Percentiles rank a stretch among this genome's conserved stretches.
Evolutionary conservation across 257 asterid genomes (phyloP).

Genomic region (Asclepias syriaca): DNA sequence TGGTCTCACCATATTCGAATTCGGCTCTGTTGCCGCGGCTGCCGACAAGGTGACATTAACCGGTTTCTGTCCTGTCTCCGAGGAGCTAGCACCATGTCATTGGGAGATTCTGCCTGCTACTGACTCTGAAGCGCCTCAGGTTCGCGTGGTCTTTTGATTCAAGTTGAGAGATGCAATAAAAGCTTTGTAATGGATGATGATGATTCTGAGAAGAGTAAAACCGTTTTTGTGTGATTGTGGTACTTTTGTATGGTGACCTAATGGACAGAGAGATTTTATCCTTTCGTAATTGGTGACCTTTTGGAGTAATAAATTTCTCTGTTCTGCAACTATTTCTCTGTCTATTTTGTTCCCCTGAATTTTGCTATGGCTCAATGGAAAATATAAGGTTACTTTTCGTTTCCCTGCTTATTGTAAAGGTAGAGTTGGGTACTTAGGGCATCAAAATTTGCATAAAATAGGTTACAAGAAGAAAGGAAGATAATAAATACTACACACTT

Average conservation of each 20-base stretch:
- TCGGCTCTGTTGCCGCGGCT: slow-evolving; percentile 74
- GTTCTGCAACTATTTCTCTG: neutral
- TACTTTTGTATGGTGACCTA: neutral
- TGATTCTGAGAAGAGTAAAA: neutral
- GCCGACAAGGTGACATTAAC: slow-evolving; percentile 75
- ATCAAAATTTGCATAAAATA: too few species aligned
- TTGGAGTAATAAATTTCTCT: neutral
- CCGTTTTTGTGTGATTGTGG: neutral
- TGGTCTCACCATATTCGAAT: slow-evolving; percentile 62
- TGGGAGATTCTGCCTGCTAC: slow-evolving; percentile 82
- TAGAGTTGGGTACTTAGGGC: too few species aligned
- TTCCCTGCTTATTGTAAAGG: too few species aligned
- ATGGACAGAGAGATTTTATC: neutral
- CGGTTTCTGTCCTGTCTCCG: slow-evolving; percentile 87
- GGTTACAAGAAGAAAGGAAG: too few species aligned
- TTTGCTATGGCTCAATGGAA: neutral
- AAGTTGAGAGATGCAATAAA: neutral
- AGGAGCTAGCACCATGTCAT: slow-evolving; percentile 79
- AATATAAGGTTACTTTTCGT: too few species aligned
- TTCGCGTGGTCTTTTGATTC: slow-evolving; percentile 69
- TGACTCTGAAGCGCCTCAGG: slow-evolving; percentile 72
- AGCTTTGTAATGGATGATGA: neutral
- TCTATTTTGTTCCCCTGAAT: neutral
- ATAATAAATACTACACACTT: too few species aligned
- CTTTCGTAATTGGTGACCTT: neutral